Evolutionary conservation across 1,284 basidiomycete species (phyloP).

Genomic region (Singerocomus inundabilis): DNA sequence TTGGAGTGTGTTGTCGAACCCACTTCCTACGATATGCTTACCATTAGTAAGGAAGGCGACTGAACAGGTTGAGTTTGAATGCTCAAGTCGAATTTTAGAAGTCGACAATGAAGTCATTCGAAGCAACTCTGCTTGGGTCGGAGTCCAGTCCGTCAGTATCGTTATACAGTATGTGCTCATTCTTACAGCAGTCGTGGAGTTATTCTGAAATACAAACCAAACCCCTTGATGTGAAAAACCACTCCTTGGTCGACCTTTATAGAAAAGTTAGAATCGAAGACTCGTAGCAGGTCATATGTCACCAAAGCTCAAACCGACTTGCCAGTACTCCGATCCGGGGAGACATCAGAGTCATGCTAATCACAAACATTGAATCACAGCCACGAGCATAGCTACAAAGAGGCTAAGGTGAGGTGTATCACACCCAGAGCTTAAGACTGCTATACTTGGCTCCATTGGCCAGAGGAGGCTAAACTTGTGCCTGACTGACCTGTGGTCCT

Average conservation of each 20-base stretch:
- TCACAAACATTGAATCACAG: too few relatives aligned
- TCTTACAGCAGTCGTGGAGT: not conserved
- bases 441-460: too few relatives aligned
- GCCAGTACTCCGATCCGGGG: too few relatives aligned
- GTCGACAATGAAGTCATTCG: not conserved
- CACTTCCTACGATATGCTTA: conserved; percentile 6
- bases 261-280: not conserved
- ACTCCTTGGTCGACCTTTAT: too few relatives aligned
- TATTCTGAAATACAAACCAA: not conserved
- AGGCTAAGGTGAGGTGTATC: too few relatives aligned
- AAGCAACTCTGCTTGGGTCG: not conserved
- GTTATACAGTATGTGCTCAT: too few relatives aligned
- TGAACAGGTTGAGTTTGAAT: not conserved
- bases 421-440: too few relatives aligned
- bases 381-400: too few relatives aligned
- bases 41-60: conserved; percentile 7
- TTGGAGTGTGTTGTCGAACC: not conserved
- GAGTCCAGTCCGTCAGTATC: not conserved
- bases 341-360: too few relatives aligned
- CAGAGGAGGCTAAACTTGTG: too few relatives aligned
- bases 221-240: not conserved
- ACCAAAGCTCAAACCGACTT: not conserved
- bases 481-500: too few relatives aligned
- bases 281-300: not conserved
- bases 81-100: not conserved